Evolutionary conservation across 2,329 filamentous ascomycete genomes (phyloP).

Genomic region (Cladosporium sphaerospermum): DNA sequence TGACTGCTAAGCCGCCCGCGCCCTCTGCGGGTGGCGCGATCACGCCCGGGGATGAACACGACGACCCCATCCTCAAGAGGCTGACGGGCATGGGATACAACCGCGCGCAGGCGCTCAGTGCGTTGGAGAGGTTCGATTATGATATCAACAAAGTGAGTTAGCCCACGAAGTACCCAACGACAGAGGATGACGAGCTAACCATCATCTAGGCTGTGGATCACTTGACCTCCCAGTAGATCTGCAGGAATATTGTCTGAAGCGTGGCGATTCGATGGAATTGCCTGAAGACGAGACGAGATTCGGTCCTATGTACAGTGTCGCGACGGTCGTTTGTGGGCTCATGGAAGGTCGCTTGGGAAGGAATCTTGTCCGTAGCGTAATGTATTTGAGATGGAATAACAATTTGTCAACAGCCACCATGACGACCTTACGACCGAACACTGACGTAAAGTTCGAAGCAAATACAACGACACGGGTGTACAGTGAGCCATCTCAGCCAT

Average conservation of each 20-base stretch:
- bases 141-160: conserved; percentile 81
- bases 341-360: too few species aligned
- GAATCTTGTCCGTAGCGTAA: conserved; percentile 3
- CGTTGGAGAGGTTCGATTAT: conserved; percentile 92
- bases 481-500: too few species aligned
- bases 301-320: neutral
- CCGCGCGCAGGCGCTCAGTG: conserved; percentile 64
- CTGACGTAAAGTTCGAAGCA: too few species aligned
- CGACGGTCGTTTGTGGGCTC: neutral
- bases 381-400: neutral
- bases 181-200: neutral
- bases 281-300: neutral
- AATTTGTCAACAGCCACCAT: neutral
- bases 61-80: conserved; percentile 86
- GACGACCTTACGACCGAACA: too few species aligned
- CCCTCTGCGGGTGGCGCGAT: conserved; percentile 35
- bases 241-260: neutral
- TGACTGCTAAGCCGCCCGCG: conserved; percentile 8
- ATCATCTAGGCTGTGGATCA: conserved; percentile 17
- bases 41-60: conserved; percentile 69
- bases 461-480: too few species aligned
- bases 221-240: conserved; percentile 13
- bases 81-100: conserved; percentile 85
- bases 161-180: neutral
- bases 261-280: too few species aligned